phyloP scores from a whole-genome alignment of 148 eudicot genomes.

The Fagopyrum homotropicum region DNA sequence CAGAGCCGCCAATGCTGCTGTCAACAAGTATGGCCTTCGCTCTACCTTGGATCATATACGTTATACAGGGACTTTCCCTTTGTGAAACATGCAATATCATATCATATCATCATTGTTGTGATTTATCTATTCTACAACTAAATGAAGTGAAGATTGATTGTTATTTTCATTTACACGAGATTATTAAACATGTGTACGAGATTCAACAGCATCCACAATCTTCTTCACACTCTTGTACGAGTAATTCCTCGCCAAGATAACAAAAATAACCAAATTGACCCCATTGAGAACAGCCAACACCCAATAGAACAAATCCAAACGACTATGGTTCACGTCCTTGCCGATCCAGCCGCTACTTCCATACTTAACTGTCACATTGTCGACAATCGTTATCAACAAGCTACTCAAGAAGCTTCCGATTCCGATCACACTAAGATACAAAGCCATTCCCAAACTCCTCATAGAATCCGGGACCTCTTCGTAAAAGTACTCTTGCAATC shows the following conservation, averaged over 20 bases:
- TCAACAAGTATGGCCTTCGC: slow-evolving; percentile 68
- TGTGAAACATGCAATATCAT: slow-evolving; percentile 14
- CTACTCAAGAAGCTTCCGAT: slow-evolving; percentile 43
- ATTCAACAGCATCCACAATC: slow-evolving; percentile 15
- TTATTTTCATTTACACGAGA: neutral
- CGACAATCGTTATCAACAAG: slow-evolving; percentile 32
- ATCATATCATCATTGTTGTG: neutral
- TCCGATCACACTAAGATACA: slow-evolving; percentile 53
- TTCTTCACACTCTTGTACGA: slow-evolving; percentile 33
- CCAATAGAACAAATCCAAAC: slow-evolving; percentile 40
- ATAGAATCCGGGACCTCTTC: slow-evolving; percentile 70
- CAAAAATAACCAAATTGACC: slow-evolving; percentile 24
- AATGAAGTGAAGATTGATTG: too few species aligned
- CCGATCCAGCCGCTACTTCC: slow-evolving; percentile 48
- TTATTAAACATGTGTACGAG: neutral
- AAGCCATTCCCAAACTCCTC: slow-evolving; percentile 61
- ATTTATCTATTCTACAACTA: neutral
- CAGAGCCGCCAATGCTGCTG: slow-evolving; percentile 83
- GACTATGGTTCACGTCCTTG: slow-evolving; percentile 36
- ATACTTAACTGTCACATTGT: slow-evolving; percentile 24
- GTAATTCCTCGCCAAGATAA: slow-evolving; percentile 27
- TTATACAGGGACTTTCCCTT: slow-evolving; percentile 64
- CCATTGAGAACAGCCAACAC: slow-evolving; percentile 24
- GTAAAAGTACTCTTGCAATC: slow-evolving; percentile 68
- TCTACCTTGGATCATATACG: slow-evolving; percentile 77